Evolutionary conservation across 352 stramenopile genomes (phyloP).

Genomic region (Halophytophthora polymorphica): DNA sequence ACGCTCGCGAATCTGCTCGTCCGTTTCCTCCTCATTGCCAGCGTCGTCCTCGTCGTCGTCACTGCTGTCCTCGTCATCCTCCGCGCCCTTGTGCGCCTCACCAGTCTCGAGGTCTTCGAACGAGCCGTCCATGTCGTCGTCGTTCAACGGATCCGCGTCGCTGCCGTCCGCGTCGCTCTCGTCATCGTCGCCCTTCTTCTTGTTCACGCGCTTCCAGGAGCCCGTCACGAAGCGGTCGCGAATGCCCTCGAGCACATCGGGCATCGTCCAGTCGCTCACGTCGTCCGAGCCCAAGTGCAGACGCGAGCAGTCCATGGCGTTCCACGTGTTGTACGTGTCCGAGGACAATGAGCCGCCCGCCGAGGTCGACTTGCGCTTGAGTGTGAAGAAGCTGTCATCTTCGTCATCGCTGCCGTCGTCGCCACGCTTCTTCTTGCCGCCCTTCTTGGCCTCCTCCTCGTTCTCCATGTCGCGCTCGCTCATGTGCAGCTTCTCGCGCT

Average conservation of each 20-base stretch:
- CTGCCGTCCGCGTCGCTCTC: slow-evolving; percentile 38
- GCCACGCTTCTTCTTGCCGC: slow-evolving; percentile 17
- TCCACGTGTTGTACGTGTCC: slow-evolving; percentile 61
- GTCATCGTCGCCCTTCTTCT: slow-evolving; percentile 36
- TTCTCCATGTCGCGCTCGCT: slow-evolving; percentile 70
- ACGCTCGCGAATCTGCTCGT: slow-evolving; percentile 79
- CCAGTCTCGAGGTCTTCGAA: slow-evolving; percentile 98
- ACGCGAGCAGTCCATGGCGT: slow-evolving; percentile 77
- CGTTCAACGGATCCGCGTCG: slow-evolving; percentile 60
- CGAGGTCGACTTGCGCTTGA: slow-evolving; percentile 58
- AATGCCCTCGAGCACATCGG: slow-evolving; percentile 72
- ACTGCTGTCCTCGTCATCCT: slow-evolving; percentile 22
- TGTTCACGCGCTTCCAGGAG: slow-evolving; percentile 87
- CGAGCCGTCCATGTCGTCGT: slow-evolving; percentile 92
- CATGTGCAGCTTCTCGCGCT: slow-evolving; percentile 78
- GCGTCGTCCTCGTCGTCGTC: slow-evolving; percentile 31
- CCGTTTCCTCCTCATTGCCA: slow-evolving; percentile 53
- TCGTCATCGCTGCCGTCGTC: slow-evolving; percentile 50
- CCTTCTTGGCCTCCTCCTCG: slow-evolving; percentile 38
- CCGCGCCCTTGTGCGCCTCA: slow-evolving; percentile 54
- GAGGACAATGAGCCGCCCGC: slow-evolving; percentile 26
- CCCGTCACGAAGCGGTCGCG: slow-evolving; percentile 96
- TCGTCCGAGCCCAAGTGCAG: slow-evolving; percentile 72
- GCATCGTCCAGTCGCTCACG: slow-evolving; percentile 72
- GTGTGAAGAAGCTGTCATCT: slow-evolving; percentile 71